Conservation (phyloP, 805 yeast species). For the Schizosaccharomyces osmophilus region DNA sequence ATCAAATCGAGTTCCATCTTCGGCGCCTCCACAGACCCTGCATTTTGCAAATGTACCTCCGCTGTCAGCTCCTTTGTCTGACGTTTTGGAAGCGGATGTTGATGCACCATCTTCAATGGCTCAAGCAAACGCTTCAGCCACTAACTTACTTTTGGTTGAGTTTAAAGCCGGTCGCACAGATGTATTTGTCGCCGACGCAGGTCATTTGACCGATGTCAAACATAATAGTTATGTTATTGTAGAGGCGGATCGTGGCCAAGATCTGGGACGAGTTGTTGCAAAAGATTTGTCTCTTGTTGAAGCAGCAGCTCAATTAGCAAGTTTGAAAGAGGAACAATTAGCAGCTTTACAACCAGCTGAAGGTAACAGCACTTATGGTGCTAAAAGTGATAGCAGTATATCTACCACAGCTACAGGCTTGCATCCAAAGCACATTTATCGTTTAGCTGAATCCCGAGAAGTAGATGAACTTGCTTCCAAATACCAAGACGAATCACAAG, state of each 20-base stretch:
- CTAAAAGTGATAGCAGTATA: constrained; percentile 5
- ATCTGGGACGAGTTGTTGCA: constrained; percentile 41
- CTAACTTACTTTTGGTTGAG: constrained; percentile 22
- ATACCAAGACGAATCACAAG: constrained; percentile 42
- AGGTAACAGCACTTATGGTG: constrained; percentile 6
- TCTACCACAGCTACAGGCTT: not conserved
- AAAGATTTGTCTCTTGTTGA: constrained; percentile 29
- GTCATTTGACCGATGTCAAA: constrained; percentile 16
- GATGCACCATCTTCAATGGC: not conserved
- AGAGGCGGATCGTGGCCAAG: constrained; percentile 64
- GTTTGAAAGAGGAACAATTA: not conserved
- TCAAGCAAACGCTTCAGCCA: not conserved
- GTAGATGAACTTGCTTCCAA: constrained; percentile 33
- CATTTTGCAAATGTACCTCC: not conserved
- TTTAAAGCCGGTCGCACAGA: constrained; percentile 65
- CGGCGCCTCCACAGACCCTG: too few relatives aligned
- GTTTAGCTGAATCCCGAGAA: constrained; percentile 39
- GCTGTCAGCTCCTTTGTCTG: not conserved
- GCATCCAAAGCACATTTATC: constrained; percentile 32
- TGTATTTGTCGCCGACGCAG: constrained; percentile 37
- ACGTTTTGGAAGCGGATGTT: not conserved
- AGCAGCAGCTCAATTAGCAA: not conserved
- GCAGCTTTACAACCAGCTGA: constrained; percentile 2
- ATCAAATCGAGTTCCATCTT: too few relatives aligned
- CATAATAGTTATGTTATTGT: constrained; percentile 53